Evolutionary conservation across 768 basidiomycete genomes (phyloP).

Genomic region (Rubroboletus satanas): DNA sequence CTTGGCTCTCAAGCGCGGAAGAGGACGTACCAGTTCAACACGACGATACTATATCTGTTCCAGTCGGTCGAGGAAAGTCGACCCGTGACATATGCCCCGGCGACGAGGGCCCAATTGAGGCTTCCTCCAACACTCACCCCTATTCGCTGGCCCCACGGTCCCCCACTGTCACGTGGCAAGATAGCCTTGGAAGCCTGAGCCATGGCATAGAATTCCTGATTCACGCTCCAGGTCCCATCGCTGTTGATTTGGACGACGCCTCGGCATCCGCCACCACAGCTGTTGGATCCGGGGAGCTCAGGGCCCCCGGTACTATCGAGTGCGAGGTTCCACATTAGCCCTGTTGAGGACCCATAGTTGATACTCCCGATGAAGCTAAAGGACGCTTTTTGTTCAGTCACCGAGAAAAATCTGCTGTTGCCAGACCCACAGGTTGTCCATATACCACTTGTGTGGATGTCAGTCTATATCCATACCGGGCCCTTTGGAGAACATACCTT

Average conservation of each 20-base stretch:
- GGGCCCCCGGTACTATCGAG: constrained; percentile 62
- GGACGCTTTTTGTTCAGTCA: constrained; percentile 12
- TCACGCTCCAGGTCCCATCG: constrained; percentile 58
- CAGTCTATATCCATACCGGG: background rate
- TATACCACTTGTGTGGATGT: constrained; percentile 51
- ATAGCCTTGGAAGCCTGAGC: constrained; percentile 73
- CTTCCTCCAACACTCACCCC: constrained; percentile 58
- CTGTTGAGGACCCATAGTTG: constrained; percentile 36
- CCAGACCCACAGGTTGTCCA: constrained; percentile 55
- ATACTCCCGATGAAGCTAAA: constrained; percentile 39
- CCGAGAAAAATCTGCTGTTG: constrained; percentile 18
- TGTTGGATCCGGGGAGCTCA: constrained; percentile 57
- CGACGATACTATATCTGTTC: constrained; percentile 66
- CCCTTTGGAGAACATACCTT: constrained; percentile 42
- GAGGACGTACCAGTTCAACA: constrained; percentile 56
- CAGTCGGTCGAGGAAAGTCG: constrained; percentile 53
- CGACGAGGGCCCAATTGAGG: constrained; percentile 56
- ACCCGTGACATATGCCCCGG: constrained; percentile 61
- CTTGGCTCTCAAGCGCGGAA: background rate
- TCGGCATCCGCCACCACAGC: constrained; percentile 64
- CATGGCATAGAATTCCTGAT: constrained; percentile 78
- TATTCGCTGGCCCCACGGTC: constrained; percentile 67
- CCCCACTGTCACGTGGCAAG: constrained; percentile 61
- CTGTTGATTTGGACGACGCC: constrained; percentile 64
- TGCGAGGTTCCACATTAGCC: constrained; percentile 75